Evolutionary conservation across 805 yeast species (phyloP).

Genomic region (Tetrapisispora fleetii): DNA sequence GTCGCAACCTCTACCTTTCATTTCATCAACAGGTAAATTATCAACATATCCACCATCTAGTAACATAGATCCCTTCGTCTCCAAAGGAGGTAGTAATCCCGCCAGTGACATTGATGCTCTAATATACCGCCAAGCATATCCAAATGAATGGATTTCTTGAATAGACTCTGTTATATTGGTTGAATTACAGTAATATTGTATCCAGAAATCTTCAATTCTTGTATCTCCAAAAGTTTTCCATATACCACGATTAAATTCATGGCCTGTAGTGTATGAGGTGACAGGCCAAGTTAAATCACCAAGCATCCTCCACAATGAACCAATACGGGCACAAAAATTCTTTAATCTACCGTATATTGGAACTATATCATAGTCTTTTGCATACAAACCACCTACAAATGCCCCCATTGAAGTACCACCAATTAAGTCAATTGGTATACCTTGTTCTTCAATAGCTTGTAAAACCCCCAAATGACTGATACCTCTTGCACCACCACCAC

Average conservation of each 20-base stretch:
- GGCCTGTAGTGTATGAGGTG: constrained; percentile 93
- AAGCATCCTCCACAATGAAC: constrained; percentile 76
- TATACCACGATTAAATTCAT: constrained; percentile 93
- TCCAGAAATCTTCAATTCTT: constrained; percentile 94
- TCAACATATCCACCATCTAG: constrained; percentile 95
- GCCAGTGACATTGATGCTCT: constrained; percentile 96
- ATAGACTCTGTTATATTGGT: constrained; percentile 91
- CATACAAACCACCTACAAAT: constrained; percentile 90
- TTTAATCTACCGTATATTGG: constrained; percentile 87
- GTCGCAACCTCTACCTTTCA: constrained; percentile 82
- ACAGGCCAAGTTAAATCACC: constrained; percentile 87
- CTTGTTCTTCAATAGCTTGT: constrained; percentile 82
- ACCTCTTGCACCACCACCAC: constrained; percentile 98
- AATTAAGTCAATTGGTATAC: constrained; percentile 85
- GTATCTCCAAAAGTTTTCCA: constrained; percentile 93
- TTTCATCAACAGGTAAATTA: constrained; percentile 83
- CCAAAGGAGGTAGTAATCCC: constrained; percentile 75
- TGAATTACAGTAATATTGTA: constrained; percentile 77
- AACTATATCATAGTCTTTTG: constrained; percentile 82
- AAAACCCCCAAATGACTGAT: constrained; percentile 85
- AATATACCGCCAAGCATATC: constrained; percentile 91
- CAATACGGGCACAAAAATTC: constrained; percentile 70
- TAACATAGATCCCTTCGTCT: constrained; percentile 85
- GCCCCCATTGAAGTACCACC: constrained; percentile 98
- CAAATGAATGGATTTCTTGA: constrained; percentile 88